Evolutionary conservation across 306 rosid species (phyloP).

Genomic region (Begonia peltatifolia): DNA sequence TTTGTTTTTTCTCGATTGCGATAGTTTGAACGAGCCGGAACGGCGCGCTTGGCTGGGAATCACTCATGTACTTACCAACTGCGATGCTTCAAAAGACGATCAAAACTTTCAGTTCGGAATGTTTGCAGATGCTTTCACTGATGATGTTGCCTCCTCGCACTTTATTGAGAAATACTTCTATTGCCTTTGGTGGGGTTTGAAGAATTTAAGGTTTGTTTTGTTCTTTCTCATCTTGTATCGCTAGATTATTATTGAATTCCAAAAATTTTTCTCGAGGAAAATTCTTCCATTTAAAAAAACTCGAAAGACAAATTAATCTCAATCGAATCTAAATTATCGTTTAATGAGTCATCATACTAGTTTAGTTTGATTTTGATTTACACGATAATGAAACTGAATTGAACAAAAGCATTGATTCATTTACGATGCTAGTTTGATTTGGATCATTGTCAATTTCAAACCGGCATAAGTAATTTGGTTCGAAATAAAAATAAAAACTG

Average conservation of each 20-base stretch:
- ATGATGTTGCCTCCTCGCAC: conserved; percentile 37
- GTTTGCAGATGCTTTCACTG: conserved; percentile 67
- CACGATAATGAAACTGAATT: too few species aligned
- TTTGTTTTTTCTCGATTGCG: conserved; percentile 45
- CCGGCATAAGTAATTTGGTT: too few species aligned
- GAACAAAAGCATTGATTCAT: too few species aligned
- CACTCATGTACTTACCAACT: conserved; percentile 27
- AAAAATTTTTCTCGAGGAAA: too few species aligned
- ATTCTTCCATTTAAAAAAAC: too few species aligned
- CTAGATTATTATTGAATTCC: too few species aligned
- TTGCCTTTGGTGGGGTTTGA: conserved; percentile 95
- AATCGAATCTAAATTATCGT: background rate
- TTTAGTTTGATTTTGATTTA: too few species aligned
- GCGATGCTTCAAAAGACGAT: conserved; percentile 43
- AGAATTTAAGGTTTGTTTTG: conserved; percentile 42
- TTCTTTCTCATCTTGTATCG: background rate
- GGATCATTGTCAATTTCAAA: too few species aligned
- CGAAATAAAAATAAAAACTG: too few species aligned
- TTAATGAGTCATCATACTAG: background rate
- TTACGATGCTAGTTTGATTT: too few species aligned
- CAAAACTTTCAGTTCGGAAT: conserved; percentile 50
- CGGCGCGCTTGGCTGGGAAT: conserved; percentile 37
- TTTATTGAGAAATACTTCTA: conserved; percentile 62
- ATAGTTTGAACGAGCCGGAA: conserved; percentile 6
- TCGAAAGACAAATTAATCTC: too few species aligned